Conservation (phyloP, 208 protist genomes). For the Crithidia mellificae region DNA sequence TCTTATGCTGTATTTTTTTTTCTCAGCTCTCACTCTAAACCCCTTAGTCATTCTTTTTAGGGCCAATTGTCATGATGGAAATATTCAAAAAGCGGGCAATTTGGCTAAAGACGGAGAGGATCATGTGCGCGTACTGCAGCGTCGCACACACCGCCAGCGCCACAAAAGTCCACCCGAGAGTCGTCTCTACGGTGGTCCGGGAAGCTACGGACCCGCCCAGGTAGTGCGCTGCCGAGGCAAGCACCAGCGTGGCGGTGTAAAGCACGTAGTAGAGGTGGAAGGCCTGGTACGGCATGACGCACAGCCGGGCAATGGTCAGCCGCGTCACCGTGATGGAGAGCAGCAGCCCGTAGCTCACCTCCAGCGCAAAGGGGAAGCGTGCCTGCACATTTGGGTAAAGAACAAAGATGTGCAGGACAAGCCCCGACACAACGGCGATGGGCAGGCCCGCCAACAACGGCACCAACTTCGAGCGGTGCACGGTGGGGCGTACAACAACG, state of each 20-base stretch:
- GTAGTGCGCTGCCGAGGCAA: slow-evolving; percentile 38
- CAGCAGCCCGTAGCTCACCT: slow-evolving; percentile 78
- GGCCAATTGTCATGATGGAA: slow-evolving; percentile 61
- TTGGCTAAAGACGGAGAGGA: slow-evolving; percentile 63
- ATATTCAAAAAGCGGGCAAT: slow-evolving; percentile 56
- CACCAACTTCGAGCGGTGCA: slow-evolving; percentile 34
- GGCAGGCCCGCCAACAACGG: slow-evolving; percentile 51
- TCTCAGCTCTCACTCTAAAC: no score
- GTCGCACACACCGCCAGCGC: slow-evolving; percentile 47
- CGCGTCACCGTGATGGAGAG: slow-evolving; percentile 74
- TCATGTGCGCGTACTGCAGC: slow-evolving; percentile 72
- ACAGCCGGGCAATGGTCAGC: slow-evolving; percentile 80
- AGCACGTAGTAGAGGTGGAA: slow-evolving; percentile 48
- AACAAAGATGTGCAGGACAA: slow-evolving; percentile 55
- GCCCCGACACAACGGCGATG: slow-evolving; percentile 37
- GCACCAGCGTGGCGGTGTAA: slow-evolving; percentile 32
- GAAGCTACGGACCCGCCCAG: slow-evolving; percentile 5
- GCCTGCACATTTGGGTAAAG: slow-evolving; percentile 48
- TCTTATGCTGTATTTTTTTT: no score
- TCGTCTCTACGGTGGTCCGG: slow-evolving; percentile 22
- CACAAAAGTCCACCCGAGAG: slow-evolving; percentile 46
- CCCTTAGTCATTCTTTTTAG: no score
- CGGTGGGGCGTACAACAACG: slow-evolving; percentile 32
- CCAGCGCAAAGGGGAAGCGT: slow-evolving; percentile 66
- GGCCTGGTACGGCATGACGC: slow-evolving; percentile 63